These are phyloP conservation scores for Acephala macrosclerotiorum DNA, from an alignment of 2,329 filamentous ascomycete genomes.

Conservation along the genomic window DNA sequence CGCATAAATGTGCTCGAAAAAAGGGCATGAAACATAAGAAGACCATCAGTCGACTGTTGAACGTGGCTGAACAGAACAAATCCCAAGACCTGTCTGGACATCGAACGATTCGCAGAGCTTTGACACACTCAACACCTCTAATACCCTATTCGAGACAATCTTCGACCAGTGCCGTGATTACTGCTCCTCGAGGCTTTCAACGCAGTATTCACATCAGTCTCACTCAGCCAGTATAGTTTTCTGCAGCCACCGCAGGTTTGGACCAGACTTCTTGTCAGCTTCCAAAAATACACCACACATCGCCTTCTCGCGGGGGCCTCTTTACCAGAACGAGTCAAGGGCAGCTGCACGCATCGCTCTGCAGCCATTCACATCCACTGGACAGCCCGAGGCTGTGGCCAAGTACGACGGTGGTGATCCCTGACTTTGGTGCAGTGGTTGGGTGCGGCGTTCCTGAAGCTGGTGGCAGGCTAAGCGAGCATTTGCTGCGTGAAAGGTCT, in stretches of 20 bases:
- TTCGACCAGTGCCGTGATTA: not conserved
- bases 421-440: conserved; percentile 11
- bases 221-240: conserved; percentile 6
- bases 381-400: conserved; percentile 12
- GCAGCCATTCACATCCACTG: conserved; percentile 15
- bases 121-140: conserved; percentile 6
- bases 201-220: not conserved
- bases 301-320: conserved; percentile 2
- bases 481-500: conserved; percentile 15
- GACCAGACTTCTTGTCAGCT: conserved; percentile 9
- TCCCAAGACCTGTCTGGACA: not conserved
- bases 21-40: not conserved
- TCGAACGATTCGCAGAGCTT: conserved; percentile 3
- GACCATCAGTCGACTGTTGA: not conserved
- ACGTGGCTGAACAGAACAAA: conserved; percentile 1
- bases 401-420: conserved; percentile 13
- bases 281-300: conserved; percentile 16
- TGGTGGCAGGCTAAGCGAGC: not conserved
- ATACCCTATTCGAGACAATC: conserved; percentile 5
- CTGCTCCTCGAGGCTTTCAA: conserved; percentile 1
- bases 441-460: conserved; percentile 21
- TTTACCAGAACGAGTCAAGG: not conserved
- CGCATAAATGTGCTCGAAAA: not conserved
- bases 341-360: not conserved
- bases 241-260: not conserved